Base-by-base conservation (phyloP, 768 basidiomycete species). In the Suillus brevipes region DNA sequence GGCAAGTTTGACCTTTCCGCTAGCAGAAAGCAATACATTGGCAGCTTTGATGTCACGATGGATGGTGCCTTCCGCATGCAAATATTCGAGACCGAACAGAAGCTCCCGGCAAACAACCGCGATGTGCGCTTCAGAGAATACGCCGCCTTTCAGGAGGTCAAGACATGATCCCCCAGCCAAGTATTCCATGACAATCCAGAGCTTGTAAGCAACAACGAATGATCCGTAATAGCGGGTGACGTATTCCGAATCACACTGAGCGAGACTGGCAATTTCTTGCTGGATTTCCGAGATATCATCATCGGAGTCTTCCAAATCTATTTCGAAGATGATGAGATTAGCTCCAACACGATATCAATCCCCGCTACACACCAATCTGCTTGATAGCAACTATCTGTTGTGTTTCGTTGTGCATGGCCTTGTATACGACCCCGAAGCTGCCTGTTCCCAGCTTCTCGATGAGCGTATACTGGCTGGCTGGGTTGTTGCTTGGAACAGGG, bases 131-230 rank as follows among this genome's bases (percentile, higher is more conserved):
- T 99, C 97, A 16, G 90, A 87, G 77, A 98, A 97, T 37, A 86
- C 81, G 34, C 94, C 97, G 1, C 94, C 86, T 78, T 97, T 97
- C 70, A 99, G 86, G 62, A 99, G 84, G 78, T 99, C 97, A 62
- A 98, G 86, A 79, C 97, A 98, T 34, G 95, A 97, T n/a, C 97
- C 97, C 50, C 97, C 97, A 0, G 95, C 95, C 62, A 99, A 89
- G 78, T 94, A 99, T 78, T 99, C 97, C 97, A 99, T 99, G 72
- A 99, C 81, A 73, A 99, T 99, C 97, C 97, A 99, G 28, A 99
- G 83, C 78, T 98, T 97, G 83, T 97, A 99, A 42, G 92, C 89
- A 68, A 94, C 89, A 62, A 99, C 94, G 77, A 99, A 99, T 57
- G 94, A 95, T 53, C 95, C 96, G 72, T 97, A 98, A 76, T 99